phyloP scores from a whole-genome alignment of 306 rosid species.

The Vicia villosa region DNA sequence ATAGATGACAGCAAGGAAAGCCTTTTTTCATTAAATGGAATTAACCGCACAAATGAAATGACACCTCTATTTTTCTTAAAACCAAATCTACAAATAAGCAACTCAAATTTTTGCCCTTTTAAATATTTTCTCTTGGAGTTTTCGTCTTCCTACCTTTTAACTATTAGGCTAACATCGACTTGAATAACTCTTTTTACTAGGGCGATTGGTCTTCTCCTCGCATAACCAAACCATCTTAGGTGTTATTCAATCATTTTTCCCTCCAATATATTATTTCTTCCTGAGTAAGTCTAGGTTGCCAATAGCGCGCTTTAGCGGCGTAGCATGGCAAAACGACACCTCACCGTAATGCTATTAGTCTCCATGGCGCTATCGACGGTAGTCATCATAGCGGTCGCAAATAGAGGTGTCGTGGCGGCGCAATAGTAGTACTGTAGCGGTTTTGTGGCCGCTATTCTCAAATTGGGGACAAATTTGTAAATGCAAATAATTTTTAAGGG shows the following conservation, averaged over 20 bases:
- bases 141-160: slow-evolving; percentile 2
- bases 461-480: no score
- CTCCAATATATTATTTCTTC: background rate
- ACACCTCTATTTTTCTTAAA: slow-evolving; percentile 13
- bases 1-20: background rate
- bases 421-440: no score
- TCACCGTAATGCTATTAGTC: no score
- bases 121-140: background rate
- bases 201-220: background rate
- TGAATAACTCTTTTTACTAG: background rate
- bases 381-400: no score
- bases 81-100: slow-evolving; percentile 9
- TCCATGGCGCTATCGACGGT: no score
- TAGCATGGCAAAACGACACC: no score
- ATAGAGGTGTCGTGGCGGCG: no score
- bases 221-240: background rate
- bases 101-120: background rate
- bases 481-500: no score
- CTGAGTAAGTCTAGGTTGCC: no score
- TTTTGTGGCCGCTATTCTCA: no score
- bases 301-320: no score
- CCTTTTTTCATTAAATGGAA: background rate
- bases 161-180: background rate
- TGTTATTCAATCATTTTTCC: background rate
- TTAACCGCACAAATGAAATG: background rate